phyloP scores from a whole-genome alignment of 2,329 filamentous ascomycete species.

The Phyllosticta citrichinensis region DNA sequence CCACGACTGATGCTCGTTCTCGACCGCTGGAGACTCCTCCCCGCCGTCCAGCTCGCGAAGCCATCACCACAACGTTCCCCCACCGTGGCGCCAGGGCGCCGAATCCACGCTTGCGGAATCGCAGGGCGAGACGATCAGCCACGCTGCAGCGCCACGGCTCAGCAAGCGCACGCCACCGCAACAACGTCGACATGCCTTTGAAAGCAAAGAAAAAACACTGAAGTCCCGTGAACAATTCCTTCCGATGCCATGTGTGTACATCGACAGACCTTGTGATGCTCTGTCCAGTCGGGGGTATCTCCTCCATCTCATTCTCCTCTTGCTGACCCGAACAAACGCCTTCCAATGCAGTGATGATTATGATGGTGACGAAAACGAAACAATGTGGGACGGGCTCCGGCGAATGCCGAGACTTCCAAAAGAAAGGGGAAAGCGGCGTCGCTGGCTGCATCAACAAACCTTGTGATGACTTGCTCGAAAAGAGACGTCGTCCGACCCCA shows the following conservation, averaged over 20 bases:
- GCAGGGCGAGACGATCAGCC: not conserved
- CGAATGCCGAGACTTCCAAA: not conserved
- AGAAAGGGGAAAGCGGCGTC: not conserved
- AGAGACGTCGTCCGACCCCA: not conserved
- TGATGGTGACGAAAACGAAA: not conserved
- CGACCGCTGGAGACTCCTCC: not conserved
- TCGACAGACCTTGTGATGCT: conserved; percentile 1
- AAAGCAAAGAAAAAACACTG: not conserved
- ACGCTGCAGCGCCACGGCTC: not conserved
- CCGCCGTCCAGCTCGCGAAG: not conserved
- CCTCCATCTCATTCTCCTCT: not conserved
- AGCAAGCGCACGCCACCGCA: not conserved
- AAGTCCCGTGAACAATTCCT: not conserved
- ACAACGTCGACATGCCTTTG: not conserved
- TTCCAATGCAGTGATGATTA: not conserved
- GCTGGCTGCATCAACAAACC: not conserved
- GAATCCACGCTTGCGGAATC: not conserved
- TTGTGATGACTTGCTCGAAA: conserved; percentile 2
- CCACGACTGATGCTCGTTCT: not conserved
- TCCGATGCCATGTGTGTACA: not conserved
- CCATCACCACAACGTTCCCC: not conserved
- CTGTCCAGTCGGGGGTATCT: not conserved
- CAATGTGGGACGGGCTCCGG: not conserved
- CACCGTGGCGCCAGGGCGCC: not conserved
- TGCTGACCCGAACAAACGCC: not conserved